Conservation (phyloP, 495 filamentous ascomycete genomes). For the Xylaria castorea region DNA sequence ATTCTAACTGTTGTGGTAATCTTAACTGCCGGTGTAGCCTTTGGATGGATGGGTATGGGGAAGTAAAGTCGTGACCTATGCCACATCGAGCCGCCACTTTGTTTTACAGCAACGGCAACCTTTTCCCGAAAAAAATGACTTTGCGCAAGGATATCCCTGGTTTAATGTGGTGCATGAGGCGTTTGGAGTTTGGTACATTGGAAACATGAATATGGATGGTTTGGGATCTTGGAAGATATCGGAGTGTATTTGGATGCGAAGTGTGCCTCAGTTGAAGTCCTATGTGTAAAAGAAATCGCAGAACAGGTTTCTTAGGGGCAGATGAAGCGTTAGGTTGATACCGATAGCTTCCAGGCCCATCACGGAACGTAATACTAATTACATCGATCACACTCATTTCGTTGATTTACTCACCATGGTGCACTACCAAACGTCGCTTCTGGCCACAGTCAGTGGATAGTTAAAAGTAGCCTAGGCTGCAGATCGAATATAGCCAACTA, state of each 20-base stretch:
- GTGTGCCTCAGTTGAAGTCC: neutral
- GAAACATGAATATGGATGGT: neutral
- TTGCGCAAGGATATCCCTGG: conserved; percentile 15
- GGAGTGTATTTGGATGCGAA: conserved; percentile 5
- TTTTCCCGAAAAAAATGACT: neutral
- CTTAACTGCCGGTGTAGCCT: conserved; percentile 31
- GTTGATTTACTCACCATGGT: neutral
- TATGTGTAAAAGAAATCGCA: neutral
- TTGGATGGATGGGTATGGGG: conserved; percentile 41
- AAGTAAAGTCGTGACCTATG: neutral
- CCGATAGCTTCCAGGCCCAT: neutral
- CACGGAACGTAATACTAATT: neutral
- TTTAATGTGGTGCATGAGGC: neutral
- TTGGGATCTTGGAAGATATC: conserved; percentile 3
- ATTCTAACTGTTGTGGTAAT: conserved; percentile 58
- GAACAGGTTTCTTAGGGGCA: neutral
- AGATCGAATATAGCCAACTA: no score
- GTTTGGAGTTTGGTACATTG: conserved; percentile 4
- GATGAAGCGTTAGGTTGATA: neutral
- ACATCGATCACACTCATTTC: neutral
- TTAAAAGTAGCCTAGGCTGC: neutral
- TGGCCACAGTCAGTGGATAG: neutral
- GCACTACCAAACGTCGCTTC: neutral
- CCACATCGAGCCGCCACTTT: neutral
- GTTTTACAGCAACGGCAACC: neutral